A percentile compares a stretch with the other conserved stretches of the same genome.
Conservation (phyloP, 140 eudicot species). For the Oenanthe javanica region DNA sequence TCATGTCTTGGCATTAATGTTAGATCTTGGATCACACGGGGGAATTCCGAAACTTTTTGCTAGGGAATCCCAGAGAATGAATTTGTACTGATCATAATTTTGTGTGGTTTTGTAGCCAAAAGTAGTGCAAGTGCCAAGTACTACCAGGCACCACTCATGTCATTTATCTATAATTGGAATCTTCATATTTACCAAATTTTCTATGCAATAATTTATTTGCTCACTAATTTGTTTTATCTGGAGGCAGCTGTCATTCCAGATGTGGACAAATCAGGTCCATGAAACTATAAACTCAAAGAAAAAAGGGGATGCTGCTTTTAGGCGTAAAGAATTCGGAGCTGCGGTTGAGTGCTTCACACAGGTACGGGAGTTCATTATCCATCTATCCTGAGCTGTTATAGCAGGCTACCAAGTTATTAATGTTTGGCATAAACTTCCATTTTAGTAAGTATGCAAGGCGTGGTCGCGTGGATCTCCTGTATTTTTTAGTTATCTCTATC, state of each 20-base stretch:
- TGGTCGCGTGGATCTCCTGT: neutral
- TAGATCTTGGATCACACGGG: neutral
- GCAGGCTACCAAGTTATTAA: neutral
- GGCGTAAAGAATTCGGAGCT: slow-evolving; percentile 67
- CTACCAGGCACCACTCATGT: neutral
- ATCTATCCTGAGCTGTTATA: neutral
- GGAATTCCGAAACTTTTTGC: neutral
- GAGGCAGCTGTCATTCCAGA: slow-evolving; percentile 74
- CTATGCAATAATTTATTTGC: neutral
- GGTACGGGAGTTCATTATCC: slow-evolving; percentile 26
- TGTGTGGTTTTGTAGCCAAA: neutral
- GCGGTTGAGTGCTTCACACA: slow-evolving; percentile 79
- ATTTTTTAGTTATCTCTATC: neutral
- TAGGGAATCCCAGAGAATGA: neutral
- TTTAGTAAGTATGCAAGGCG: neutral
- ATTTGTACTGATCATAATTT: neutral
- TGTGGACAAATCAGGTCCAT: slow-evolving; percentile 95
- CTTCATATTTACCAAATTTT: neutral
- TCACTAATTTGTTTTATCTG: neutral
- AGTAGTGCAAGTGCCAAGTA: neutral
- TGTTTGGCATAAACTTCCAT: neutral
- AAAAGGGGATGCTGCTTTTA: slow-evolving; percentile 83
- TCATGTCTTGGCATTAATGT: neutral
- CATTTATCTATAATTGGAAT: neutral
- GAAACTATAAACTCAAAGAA: slow-evolving; percentile 81